phyloP scores from a whole-genome alignment of 164 flowering plant species.

The Stephania japonica region DNA sequence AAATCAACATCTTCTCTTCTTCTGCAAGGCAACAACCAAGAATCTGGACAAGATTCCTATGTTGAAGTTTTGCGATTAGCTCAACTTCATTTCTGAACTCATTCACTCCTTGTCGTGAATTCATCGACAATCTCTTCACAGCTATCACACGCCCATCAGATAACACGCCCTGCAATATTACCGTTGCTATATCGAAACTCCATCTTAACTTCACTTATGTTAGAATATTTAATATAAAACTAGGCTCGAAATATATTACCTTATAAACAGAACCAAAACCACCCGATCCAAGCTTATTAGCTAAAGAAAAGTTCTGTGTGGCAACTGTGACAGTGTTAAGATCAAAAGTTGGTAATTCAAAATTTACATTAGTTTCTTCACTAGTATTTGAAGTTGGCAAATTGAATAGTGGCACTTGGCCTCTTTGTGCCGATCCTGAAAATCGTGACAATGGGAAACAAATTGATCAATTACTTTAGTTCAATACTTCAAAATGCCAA shows the following conservation, averaged over 20 bases:
- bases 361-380: slow-evolving; percentile 14
- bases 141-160: no score
- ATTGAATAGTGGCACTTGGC: neutral
- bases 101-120: slow-evolving; percentile 8
- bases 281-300: slow-evolving; percentile 46
- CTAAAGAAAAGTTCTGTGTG: slow-evolving; percentile 29
- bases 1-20: no score
- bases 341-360: neutral
- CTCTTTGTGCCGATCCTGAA: neutral
- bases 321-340: slow-evolving; percentile 12
- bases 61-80: no score
- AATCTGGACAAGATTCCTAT: no score
- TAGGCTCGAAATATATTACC: slow-evolving; percentile 18
- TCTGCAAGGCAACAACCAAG: no score
- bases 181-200: no score
- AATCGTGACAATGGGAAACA: neutral
- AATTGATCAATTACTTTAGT: slow-evolving; percentile 11
- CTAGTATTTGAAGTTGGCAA: neutral
- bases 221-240: no score
- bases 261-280: slow-evolving; percentile 48
- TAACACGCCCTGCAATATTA: slow-evolving; percentile 23
- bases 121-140: slow-evolving; percentile 1
- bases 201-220: no score
- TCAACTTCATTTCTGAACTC: no score
- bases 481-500: slow-evolving; percentile 18